Evolutionary conservation across 2,329 filamentous ascomycete genomes (phyloP), one percentile per base, ranked within the genome.

Genomic region (Fusarium duplospermum): DNA sequence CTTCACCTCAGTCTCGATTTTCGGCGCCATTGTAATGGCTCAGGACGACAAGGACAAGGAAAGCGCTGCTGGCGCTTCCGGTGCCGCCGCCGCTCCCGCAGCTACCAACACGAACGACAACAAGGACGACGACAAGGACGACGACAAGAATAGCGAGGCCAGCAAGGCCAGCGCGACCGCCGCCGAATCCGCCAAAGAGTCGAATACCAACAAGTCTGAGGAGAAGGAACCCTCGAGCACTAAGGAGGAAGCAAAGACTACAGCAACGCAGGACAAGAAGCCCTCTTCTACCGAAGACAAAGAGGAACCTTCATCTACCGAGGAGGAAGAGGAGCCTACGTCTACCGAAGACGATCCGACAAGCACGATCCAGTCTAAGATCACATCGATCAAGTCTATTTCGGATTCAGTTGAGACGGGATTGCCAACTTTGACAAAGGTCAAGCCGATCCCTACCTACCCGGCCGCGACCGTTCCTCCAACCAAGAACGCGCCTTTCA

Each of bases 401-500:
- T 52, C 72, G 13, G 74, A 75, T 33, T 70, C 70, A 27, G 75
- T 74, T 24, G 69, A 80, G 27, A 83, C 80, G 27, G 80, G 76
- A 57, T 78, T 87, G 56, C 86, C 87, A 2, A 84, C 84, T 3
- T 80, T 88, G 71, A 84, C 86, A 33, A 80, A 79, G 60, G 71
- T 80, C 60, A 82, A 78, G 16, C 72, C 78, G 5, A 82, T 87
- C 61, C 85, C 85, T 73, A 89, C 90, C 24, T 93, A 93, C 73
- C 93, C 95, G 6, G 85, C 93, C 2, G 87, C 94, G 5, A 89
- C 91, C 29, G 92, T 98, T 4, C 96, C 96, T 9, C 93, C 95
- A 29, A 98, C 94, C 4, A 88, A 89, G 42, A 90, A 93, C 79
- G 96, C 96, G 6, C 95, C 96, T 18, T 99, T 94, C 81, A 98